phyloP scores from a whole-genome alignment of 495 filamentous ascomycete genomes.

The Podospora didyma region DNA sequence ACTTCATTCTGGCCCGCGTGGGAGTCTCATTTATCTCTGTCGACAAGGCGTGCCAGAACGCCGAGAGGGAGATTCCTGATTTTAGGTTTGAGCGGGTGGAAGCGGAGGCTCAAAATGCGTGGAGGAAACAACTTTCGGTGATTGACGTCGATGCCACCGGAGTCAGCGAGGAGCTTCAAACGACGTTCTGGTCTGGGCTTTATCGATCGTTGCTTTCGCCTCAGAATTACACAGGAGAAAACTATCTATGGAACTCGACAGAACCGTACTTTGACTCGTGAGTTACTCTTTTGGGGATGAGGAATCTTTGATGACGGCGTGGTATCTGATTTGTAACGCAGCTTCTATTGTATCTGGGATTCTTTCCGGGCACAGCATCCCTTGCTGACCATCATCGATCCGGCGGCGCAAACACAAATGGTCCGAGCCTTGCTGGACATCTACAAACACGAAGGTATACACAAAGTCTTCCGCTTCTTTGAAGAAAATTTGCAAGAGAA shows the following conservation, averaged over 20 bases:
- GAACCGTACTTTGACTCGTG: conserved; percentile 71
- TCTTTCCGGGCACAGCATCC: conserved; percentile 67
- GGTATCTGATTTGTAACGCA: conserved; percentile 9
- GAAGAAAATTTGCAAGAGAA: neutral
- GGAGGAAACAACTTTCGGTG: conserved; percentile 57
- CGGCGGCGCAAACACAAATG: conserved; percentile 61
- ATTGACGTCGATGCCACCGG: conserved; percentile 52
- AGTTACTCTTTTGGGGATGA: conserved; percentile 28
- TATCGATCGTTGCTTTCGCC: conserved; percentile 64
- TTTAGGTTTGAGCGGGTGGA: conserved; percentile 57
- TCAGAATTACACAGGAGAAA: conserved; percentile 74
- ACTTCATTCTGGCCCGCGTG: conserved; percentile 54
- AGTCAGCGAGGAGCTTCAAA: conserved; percentile 52
- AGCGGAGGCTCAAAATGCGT: conserved; percentile 47
- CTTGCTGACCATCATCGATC: conserved; percentile 64
- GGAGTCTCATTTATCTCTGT: conserved; percentile 64
- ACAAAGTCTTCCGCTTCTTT: neutral
- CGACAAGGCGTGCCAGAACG: conserved; percentile 59
- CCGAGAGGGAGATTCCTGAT: conserved; percentile 57
- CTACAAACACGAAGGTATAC: conserved; percentile 58
- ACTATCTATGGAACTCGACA: conserved; percentile 62
- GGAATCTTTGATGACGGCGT: neutral
- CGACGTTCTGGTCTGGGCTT: conserved; percentile 63
- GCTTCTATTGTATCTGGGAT: conserved; percentile 74
- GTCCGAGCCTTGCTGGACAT: conserved; percentile 63